Evolutionary conservation across 2,329 filamentous ascomycete species (phyloP).

Genomic region (Fusarium sp.): DNA sequence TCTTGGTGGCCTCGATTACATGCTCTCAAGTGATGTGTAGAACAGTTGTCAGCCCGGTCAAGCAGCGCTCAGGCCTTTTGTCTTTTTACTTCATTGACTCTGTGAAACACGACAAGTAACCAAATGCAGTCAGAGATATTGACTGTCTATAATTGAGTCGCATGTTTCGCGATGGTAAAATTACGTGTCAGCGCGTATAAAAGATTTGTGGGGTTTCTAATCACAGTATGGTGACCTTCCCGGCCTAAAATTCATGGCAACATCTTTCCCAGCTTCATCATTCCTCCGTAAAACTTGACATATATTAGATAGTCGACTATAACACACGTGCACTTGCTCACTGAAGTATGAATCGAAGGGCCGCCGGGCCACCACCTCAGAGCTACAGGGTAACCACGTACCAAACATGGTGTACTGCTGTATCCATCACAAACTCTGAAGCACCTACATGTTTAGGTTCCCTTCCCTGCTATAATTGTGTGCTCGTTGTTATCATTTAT

Average conservation of each 20-base stretch:
- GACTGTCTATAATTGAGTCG: no score
- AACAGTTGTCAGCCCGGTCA: neutral
- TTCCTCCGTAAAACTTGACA: neutral
- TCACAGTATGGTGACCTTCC: no score
- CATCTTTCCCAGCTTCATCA: neutral
- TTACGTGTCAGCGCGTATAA: no score
- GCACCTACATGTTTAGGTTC: neutral
- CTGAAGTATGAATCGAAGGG: no score
- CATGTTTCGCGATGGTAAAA: no score
- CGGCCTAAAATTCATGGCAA: rapidly evolving
- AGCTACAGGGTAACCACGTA: neutral
- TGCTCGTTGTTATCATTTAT: neutral
- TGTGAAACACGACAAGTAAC: no score
- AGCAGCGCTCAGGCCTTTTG: neutral
- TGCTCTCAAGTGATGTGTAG: no score
- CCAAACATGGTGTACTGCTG: neutral
- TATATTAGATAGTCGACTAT: no score
- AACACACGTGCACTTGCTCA: no score
- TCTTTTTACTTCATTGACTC: neutral
- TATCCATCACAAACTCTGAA: neutral
- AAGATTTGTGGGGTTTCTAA: no score
- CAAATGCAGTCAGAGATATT: no score
- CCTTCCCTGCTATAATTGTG: neutral
- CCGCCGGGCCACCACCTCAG: neutral
- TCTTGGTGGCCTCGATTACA: neutral